Evolutionary conservation across 2,329 filamentous ascomycete species (phyloP).

Genomic region (Claviceps sp.): DNA sequence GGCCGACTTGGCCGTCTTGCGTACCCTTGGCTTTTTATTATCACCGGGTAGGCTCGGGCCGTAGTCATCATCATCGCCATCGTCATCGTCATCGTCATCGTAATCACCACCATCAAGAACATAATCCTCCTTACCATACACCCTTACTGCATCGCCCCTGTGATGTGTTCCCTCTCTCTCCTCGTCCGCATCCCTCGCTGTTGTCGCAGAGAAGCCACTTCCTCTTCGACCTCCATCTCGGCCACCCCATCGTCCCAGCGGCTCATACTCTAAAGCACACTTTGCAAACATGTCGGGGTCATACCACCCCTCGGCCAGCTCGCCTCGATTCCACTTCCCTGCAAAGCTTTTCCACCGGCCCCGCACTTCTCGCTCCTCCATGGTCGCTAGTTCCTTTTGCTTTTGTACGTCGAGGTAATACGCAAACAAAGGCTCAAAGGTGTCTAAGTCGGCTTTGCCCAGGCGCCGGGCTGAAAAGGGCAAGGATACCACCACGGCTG

Average conservation of each 20-base stretch:
- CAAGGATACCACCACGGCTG: constrained; percentile 23
- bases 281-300: constrained; percentile 55
- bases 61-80: constrained; percentile 41
- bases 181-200: constrained; percentile 7
- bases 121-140: too few relatives aligned
- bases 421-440: constrained; percentile 60
- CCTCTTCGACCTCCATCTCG: not conserved
- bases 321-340: constrained; percentile 79
- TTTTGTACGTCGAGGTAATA: constrained; percentile 87
- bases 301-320: constrained; percentile 87
- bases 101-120: too few relatives aligned
- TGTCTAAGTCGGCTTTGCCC: constrained; percentile 51
- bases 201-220: not conserved
- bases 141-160: not conserved
- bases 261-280: constrained; percentile 17
- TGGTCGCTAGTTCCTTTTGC: constrained; percentile 49
- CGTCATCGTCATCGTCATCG: constrained; percentile 5
- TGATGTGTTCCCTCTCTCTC: constrained; percentile 3
- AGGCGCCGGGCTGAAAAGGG: constrained; percentile 55
- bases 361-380: constrained; percentile 62
- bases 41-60: constrained; percentile 23
- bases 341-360: constrained; percentile 92
- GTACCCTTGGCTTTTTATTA: constrained; percentile 7
- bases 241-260: not conserved
- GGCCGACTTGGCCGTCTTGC: constrained; percentile 50